These are phyloP conservation scores for Annulohypoxylon nitens DNA, from an alignment of 495 filamentous ascomycete genomes.

Conservation along the genomic window DNA sequence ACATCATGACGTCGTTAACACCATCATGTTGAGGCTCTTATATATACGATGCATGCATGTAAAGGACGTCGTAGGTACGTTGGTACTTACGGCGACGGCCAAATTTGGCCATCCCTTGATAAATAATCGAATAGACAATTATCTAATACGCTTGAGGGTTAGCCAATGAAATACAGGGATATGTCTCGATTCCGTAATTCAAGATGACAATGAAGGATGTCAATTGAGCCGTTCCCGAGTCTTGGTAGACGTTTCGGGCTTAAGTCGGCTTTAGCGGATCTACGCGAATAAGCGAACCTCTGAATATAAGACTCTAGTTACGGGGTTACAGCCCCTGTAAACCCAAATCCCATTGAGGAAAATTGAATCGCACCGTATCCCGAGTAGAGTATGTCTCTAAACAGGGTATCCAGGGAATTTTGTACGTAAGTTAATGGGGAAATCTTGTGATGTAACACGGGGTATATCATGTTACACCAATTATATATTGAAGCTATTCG, in stretches of 20 bases:
- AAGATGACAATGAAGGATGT: too few relatives aligned
- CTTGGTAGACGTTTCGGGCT: not conserved
- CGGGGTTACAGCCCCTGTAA: not conserved
- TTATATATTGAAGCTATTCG: not conserved
- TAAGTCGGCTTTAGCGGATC: constrained; percentile 6
- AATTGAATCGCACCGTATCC: not conserved
- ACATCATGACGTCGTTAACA: not conserved
- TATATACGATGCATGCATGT: not conserved
- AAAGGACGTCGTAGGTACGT: not conserved
- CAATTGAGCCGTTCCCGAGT: not conserved
- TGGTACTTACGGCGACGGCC: not conserved
- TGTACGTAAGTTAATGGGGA: not conserved
- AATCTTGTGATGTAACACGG: not conserved
- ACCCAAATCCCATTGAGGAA: not conserved
- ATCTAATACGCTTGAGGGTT: not conserved
- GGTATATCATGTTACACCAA: not conserved
- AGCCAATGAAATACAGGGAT: not conserved
- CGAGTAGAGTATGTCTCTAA: not conserved
- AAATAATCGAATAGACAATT: not conserved
- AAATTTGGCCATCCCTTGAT: not conserved
- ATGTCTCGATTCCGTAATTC: constrained; percentile 20
- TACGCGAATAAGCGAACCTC: not conserved
- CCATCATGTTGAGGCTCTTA: not conserved
- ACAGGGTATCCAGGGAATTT: not conserved
- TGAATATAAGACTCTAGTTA: not conserved